Evolutionary conservation across 805 yeast genomes (phyloP).

Genomic region (Saccharomycopsis olivae): DNA sequence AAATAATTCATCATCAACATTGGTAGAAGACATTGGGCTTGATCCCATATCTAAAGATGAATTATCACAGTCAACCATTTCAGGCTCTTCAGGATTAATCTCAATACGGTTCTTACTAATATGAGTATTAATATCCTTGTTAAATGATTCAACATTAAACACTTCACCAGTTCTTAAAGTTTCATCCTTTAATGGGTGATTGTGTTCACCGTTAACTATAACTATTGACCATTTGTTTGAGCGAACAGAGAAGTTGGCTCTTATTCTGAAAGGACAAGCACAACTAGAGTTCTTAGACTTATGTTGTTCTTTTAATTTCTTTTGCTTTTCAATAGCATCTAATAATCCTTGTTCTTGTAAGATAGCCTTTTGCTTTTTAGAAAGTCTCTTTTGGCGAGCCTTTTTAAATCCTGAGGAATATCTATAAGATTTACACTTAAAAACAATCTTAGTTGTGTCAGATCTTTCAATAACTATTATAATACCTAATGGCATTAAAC

Average conservation of each 20-base stretch:
- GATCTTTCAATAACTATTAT: conserved; percentile 26
- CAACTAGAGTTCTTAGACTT: conserved; percentile 22
- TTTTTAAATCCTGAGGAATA: conserved; percentile 16
- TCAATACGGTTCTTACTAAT: conserved; percentile 13
- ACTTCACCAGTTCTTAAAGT: conserved; percentile 1
- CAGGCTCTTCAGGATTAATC: conserved; percentile 5
- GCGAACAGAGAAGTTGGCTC: conserved; percentile 50
- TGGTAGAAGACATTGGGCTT: neutral
- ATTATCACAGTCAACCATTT: conserved; percentile 6
- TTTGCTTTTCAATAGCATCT: conserved; percentile 15
- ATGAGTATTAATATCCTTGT: conserved; percentile 13
- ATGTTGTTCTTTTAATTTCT: conserved; percentile 10
- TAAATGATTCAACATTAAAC: conserved; percentile 14
- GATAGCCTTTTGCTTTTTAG: conserved; percentile 19
- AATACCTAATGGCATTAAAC: conserved; percentile 17
- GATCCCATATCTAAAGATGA: neutral
- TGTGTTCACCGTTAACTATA: conserved; percentile 48
- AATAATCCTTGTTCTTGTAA: conserved; percentile 20
- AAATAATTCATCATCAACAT: neutral
- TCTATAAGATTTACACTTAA: conserved; percentile 23
- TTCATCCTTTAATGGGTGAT: conserved; percentile 33
- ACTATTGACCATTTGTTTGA: conserved; percentile 49
- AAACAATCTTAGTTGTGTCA: conserved; percentile 24
- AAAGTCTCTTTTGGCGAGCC: conserved; percentile 16
- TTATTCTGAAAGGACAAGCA: conserved; percentile 51